Percentiles rank a stretch among this genome's conserved stretches.
Evolutionary conservation across 805 yeast species (phyloP).

Genomic region (Metschnikowia peoriensis): DNA sequence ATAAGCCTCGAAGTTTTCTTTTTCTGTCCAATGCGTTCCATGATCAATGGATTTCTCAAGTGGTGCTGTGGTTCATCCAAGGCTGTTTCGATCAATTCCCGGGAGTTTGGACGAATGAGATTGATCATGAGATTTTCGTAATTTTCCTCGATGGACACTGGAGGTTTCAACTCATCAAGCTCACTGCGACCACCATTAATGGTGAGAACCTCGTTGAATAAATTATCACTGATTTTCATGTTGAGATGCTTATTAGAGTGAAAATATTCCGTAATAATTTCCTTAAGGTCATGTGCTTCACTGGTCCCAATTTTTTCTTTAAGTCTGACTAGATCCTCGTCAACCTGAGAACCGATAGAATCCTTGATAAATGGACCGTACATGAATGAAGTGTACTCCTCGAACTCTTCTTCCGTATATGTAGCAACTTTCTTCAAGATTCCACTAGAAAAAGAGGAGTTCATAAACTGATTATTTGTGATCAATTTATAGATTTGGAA

Average conservation of each 20-base stretch:
- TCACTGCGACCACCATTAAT: conserved; percentile 27
- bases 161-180: conserved; percentile 13
- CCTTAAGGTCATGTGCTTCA: conserved; percentile 3
- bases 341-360: conserved; percentile 5
- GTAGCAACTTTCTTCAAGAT: conserved; percentile 16
- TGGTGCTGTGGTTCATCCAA: conserved; percentile 31
- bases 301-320: not conserved
- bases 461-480: conserved; percentile 27
- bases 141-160: conserved; percentile 33
- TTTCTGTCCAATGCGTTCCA: conserved; percentile 1
- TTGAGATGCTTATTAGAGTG: conserved; percentile 16
- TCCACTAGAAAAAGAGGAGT: conserved; percentile 25
- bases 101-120: conserved; percentile 35
- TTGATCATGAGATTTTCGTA: conserved; percentile 38
- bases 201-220: conserved; percentile 34
- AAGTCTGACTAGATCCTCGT: conserved; percentile 10
- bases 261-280: conserved; percentile 18
- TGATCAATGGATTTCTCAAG: conserved; percentile 17
- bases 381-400: conserved; percentile 9
- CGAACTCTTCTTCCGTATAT: conserved; percentile 3
- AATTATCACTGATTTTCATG: conserved; percentile 24
- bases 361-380: conserved; percentile 9
- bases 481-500: conserved; percentile 33
- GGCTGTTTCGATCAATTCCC: conserved; percentile 30
- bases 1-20: conserved; percentile 7